Percentiles rank a stretch among this genome's conserved stretches.
phyloP scores from a whole-genome alignment of 345 rosid genomes.

The Eucalyptus urophylla region DNA sequence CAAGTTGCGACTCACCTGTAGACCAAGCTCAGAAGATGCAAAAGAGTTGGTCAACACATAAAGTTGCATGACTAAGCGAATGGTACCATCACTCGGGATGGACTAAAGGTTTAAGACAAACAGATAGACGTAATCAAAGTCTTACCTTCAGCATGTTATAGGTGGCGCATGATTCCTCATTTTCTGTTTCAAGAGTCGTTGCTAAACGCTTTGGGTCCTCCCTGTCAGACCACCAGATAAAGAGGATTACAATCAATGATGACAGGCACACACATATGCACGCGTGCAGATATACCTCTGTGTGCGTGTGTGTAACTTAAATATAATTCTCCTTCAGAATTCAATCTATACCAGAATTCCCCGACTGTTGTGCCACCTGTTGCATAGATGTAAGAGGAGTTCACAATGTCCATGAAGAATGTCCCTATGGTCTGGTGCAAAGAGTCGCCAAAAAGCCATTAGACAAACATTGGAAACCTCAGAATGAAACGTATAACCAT shows the following conservation, averaged over 20 bases:
- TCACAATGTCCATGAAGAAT: slow-evolving; percentile 76
- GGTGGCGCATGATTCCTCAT: slow-evolving; percentile 93
- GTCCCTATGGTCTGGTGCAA: slow-evolving; percentile 50
- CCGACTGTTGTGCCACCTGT: slow-evolving; percentile 84
- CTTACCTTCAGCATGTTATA: slow-evolving; percentile 90
- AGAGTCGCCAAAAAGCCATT: neutral
- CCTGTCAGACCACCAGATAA: slow-evolving; percentile 19
- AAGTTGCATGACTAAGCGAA: neutral
- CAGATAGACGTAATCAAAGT: neutral
- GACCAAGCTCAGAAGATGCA: neutral
- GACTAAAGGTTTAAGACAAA: neutral
- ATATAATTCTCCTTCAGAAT: neutral
- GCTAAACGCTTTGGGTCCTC: slow-evolving; percentile 79
- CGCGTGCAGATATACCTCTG: too few relatives aligned
- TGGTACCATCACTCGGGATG: neutral
- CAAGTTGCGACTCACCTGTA: slow-evolving; percentile 77
- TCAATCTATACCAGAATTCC: slow-evolving; percentile 63
- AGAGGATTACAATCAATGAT: neutral
- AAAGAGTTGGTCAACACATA: neutral
- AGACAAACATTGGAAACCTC: neutral
- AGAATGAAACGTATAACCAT: neutral
- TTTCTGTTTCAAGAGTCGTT: slow-evolving; percentile 40
- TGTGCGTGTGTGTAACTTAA: neutral
- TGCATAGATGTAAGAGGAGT: slow-evolving; percentile 83
- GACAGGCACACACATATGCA: neutral